Percentiles rank a stretch among this genome's conserved stretches.
Conservation (phyloP, 495 filamentous ascomycete genomes). For the Talaromyces nanjingensis region DNA sequence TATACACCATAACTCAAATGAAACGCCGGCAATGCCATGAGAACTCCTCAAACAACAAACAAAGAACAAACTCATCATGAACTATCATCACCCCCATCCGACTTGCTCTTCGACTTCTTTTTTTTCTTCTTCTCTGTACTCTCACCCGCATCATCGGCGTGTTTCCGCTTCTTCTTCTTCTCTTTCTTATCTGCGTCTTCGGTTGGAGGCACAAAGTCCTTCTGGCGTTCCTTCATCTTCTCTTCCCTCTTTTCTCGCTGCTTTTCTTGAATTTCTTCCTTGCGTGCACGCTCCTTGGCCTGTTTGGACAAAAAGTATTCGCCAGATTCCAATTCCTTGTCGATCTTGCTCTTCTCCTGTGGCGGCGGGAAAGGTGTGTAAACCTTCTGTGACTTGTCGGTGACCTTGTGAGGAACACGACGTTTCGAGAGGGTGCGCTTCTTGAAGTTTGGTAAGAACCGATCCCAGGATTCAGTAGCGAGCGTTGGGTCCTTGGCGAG, state of each 20-base stretch:
- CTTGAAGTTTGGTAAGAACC: conserved; percentile 97
- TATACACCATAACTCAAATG: not conserved
- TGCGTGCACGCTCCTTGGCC: conserved; percentile 74
- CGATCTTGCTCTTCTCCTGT: conserved; percentile 92
- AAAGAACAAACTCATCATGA: not conserved
- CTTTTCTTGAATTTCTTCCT: conserved; percentile 71
- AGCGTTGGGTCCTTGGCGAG: conserved; percentile 91
- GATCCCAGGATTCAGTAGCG: conserved; percentile 83
- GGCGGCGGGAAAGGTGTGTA: conserved; percentile 78
- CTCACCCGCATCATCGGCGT: conserved; percentile 44
- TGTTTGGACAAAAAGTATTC: conserved; percentile 94
- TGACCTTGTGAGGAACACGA: conserved; percentile 73
- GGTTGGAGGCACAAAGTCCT: conserved; percentile 78
- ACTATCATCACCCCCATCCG: not conserved
- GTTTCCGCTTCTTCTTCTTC: conserved; percentile 55
- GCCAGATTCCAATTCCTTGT: conserved; percentile 94
- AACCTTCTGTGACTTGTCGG: conserved; percentile 87
- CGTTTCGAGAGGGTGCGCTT: conserved; percentile 86
- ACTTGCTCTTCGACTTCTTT: conserved; percentile 20
- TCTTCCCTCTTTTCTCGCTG: conserved; percentile 80
- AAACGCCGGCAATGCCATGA: conserved; percentile 2
- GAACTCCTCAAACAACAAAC: not conserved
- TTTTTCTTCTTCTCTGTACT: conserved; percentile 32
- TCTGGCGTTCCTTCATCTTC: conserved; percentile 77
- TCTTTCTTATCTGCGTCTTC: conserved; percentile 50